These are phyloP conservation scores for Colletotrichum sp. DNA, from an alignment of 2,329 filamentous ascomycete genomes.

Conservation along the genomic window DNA sequence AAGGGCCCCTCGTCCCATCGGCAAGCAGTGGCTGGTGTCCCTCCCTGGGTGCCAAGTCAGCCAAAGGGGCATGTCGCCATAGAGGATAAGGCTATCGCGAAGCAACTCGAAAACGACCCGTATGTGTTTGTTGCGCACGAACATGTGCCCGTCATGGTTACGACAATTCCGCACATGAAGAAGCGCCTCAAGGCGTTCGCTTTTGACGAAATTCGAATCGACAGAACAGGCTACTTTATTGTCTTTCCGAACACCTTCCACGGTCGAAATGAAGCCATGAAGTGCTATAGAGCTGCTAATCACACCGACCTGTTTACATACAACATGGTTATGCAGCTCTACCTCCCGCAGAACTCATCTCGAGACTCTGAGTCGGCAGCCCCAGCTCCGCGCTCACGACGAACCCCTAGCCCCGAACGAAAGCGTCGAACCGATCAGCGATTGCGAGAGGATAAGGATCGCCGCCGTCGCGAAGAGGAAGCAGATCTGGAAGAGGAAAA, in stretches of 20 bases:
- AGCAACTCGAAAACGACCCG: constrained; percentile 76
- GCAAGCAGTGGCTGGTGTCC: constrained; percentile 29
- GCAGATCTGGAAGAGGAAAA: constrained; percentile 90
- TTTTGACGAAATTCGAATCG: constrained; percentile 82
- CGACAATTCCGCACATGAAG: constrained; percentile 88
- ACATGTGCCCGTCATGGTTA: constrained; percentile 84
- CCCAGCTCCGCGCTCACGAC: constrained; percentile 29
- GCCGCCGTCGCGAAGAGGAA: constrained; percentile 73
- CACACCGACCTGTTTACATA: constrained; percentile 91
- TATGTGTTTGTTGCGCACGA: constrained; percentile 90
- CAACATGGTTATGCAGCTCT: constrained; percentile 86
- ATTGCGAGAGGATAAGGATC: constrained; percentile 69
- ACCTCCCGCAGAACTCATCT: constrained; percentile 30
- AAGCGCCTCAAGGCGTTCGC: constrained; percentile 84
- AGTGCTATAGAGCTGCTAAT: constrained; percentile 80
- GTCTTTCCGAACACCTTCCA: constrained; percentile 81
- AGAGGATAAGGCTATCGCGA: constrained; percentile 70
- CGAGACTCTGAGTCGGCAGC: constrained; percentile 15
- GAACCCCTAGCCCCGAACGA: constrained; percentile 41
- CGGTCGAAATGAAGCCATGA: constrained; percentile 80
- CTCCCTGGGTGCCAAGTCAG: constrained; percentile 44
- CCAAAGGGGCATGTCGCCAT: constrained; percentile 59
- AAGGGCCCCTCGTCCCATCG: constrained; percentile 76
- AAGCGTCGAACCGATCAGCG: constrained; percentile 46
- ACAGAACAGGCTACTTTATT: constrained; percentile 88